Conservation (phyloP, 192 early-diverging fungal genomes). For the Phlyctochytrium planicorne region DNA sequence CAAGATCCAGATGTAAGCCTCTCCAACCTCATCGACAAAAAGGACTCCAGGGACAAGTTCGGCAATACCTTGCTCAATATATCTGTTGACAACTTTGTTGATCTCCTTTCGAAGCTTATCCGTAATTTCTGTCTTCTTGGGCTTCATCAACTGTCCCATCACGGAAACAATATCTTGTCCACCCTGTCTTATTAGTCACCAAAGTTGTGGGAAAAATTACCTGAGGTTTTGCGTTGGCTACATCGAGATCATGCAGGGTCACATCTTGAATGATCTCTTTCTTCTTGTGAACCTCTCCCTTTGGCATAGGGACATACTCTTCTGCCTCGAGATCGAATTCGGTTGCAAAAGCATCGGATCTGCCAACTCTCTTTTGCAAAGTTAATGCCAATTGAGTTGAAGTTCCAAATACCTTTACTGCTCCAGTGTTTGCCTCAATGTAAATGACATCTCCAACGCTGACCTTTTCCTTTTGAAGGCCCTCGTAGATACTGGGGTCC, state of each 20-base stretch:
- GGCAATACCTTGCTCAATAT: slow-evolving; percentile 96
- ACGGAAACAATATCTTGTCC: slow-evolving; percentile 98
- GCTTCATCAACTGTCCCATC: slow-evolving; percentile 98
- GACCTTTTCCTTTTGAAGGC: slow-evolving; percentile 96
- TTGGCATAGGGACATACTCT: slow-evolving; percentile 95
- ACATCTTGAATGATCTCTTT: slow-evolving; percentile 99
- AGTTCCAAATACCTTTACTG: slow-evolving; percentile 74
- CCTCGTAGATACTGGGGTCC: slow-evolving; percentile 96
- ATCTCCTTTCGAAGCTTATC: slow-evolving; percentile 97
- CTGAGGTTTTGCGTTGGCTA: slow-evolving; percentile 93
- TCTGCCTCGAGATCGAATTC: slow-evolving; percentile 99
- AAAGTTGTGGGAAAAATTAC: slow-evolving; percentile 16
- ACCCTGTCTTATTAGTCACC: slow-evolving; percentile 48
- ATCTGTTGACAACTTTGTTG: slow-evolving; percentile 99
- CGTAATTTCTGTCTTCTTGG: slow-evolving; percentile 99
- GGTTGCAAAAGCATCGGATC: slow-evolving; percentile 97
- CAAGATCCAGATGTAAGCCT: slow-evolving; percentile 13
- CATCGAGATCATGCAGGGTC: slow-evolving; percentile 95
- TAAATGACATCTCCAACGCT: slow-evolving; percentile 96
- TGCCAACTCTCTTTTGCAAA: slow-evolving; percentile 74
- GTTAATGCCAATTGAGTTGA: not conserved
- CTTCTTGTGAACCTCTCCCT: slow-evolving; percentile 99
- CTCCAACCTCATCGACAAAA: slow-evolving; percentile 89
- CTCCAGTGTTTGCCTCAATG: slow-evolving; percentile 94
- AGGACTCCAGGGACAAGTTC: slow-evolving; percentile 97